These are phyloP conservation scores for Wilhelminamyces savonicus DNA, from an alignment of 805 yeast species.

Conservation along the genomic window DNA sequence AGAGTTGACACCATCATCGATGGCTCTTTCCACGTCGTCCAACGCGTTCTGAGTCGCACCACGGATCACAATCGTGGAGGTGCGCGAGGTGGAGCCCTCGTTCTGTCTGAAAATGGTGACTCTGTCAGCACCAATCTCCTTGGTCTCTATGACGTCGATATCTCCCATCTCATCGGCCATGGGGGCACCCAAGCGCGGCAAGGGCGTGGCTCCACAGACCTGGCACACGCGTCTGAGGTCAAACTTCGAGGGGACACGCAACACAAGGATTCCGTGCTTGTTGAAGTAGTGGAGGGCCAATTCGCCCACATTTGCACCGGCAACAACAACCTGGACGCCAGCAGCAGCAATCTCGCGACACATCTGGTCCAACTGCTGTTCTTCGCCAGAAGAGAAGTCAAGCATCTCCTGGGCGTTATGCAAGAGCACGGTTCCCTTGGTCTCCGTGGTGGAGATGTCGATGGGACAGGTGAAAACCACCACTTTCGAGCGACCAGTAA, in stretches of 20 bases:
- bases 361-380: conserved; percentile 80
- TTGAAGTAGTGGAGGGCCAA: conserved; percentile 88
- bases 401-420: conserved; percentile 97
- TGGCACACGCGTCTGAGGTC: conserved; percentile 90
- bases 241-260: conserved; percentile 89
- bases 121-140: conserved; percentile 96
- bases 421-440: conserved; percentile 92
- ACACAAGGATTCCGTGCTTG: conserved; percentile 75
- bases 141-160: conserved; percentile 81
- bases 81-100: conserved; percentile 51
- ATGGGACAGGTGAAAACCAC: conserved; percentile 92
- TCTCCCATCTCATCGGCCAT: conserved; percentile 90
- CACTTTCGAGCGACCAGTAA: conserved; percentile 62
- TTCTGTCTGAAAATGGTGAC: conserved; percentile 90
- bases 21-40: conserved; percentile 95
- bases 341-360: conserved; percentile 77
- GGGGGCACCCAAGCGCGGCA: conserved; percentile 92
- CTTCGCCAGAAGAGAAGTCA: conserved; percentile 94
- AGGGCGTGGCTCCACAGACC: conserved; percentile 96
- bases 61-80: conserved; percentile 88
- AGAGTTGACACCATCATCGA: conserved; percentile 93
- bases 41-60: conserved; percentile 94
- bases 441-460: conserved; percentile 94
- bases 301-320: conserved; percentile 94
- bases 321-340: conserved; percentile 83